Conservation (phyloP, 176 grass and related monocot genomes). For the Bromus sterilis region DNA sequence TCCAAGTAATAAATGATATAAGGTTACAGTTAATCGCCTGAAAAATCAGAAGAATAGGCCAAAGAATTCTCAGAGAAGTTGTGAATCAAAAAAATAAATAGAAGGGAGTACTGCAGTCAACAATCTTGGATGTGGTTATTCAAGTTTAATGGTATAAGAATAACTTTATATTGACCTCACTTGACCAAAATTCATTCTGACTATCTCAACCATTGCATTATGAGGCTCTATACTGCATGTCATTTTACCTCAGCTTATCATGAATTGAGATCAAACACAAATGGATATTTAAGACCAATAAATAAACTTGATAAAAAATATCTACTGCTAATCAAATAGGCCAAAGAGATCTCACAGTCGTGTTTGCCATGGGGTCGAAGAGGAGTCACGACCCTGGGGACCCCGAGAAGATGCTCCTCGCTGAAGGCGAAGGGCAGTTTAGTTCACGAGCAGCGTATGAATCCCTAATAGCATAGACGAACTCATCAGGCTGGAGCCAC, state of each 20-base stretch:
- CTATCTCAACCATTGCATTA: neutral
- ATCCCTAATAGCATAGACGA: neutral
- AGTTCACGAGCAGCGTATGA: too few relatives aligned
- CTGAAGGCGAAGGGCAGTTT: too few relatives aligned
- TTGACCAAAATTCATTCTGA: neutral
- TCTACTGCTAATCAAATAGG: neutral
- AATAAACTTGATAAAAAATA: neutral
- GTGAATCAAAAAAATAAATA: too few relatives aligned
- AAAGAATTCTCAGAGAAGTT: too few relatives aligned
- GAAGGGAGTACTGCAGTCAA: neutral
- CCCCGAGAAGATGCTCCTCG: too few relatives aligned
- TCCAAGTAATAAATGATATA: too few relatives aligned
- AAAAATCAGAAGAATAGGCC: too few relatives aligned
- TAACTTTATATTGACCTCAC: neutral
- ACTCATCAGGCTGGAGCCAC: neutral
- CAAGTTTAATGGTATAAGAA: neutral
- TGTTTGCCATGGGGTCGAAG: too few relatives aligned
- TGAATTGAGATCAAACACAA: neutral
- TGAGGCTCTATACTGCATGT: neutral
- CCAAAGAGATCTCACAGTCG: too few relatives aligned
- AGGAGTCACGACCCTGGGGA: too few relatives aligned
- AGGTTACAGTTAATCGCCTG: too few relatives aligned
- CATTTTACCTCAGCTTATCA: neutral
- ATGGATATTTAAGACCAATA: neutral
- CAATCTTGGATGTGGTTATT: neutral